Conservation (phyloP, 345 rosid species). For the Eucalyptus paniculata region DNA sequence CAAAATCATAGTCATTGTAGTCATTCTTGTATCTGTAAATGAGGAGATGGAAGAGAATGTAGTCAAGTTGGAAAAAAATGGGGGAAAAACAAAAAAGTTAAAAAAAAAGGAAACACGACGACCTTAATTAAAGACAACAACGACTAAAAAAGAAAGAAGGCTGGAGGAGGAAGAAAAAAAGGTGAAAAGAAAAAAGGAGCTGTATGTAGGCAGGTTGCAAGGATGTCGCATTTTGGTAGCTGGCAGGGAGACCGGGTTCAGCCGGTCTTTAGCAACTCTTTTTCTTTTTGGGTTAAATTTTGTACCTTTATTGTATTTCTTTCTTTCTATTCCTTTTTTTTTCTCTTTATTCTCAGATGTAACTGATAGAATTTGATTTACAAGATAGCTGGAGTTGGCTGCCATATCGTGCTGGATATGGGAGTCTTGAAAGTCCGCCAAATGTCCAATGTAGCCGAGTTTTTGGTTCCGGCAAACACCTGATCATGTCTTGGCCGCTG, state of each 20-base stretch:
- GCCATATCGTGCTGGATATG: not conserved
- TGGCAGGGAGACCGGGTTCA: constrained; percentile 3
- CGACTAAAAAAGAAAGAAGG: not conserved
- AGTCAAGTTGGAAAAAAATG: constrained; percentile 7
- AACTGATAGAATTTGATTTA: constrained; percentile 45
- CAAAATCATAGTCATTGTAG: constrained; percentile 5
- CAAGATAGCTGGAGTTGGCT: constrained; percentile 16
- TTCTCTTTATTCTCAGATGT: constrained; percentile 22
- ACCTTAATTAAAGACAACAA: not conserved
- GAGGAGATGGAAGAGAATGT: constrained; percentile 30
- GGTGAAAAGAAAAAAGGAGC: not conserved
- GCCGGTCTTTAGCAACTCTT: constrained; percentile 2
- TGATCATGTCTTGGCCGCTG: too few species aligned
- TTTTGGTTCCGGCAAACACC: not conserved
- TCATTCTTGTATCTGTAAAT: constrained; percentile 40
- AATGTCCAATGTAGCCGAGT: not conserved
- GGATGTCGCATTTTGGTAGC: constrained; percentile 27
- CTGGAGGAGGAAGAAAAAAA: not conserved
- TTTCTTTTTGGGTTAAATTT: constrained; percentile 16
- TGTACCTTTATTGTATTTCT: constrained; percentile 5
- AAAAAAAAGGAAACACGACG: not conserved
- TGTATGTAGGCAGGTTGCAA: not conserved
- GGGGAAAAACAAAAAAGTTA: not conserved
- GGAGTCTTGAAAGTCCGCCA: not conserved
- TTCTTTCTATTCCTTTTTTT: constrained; percentile 7